Evolutionary conservation across 2,329 filamentous ascomycete species (phyloP).

Genomic region (Sporothrix brasiliensis): DNA sequence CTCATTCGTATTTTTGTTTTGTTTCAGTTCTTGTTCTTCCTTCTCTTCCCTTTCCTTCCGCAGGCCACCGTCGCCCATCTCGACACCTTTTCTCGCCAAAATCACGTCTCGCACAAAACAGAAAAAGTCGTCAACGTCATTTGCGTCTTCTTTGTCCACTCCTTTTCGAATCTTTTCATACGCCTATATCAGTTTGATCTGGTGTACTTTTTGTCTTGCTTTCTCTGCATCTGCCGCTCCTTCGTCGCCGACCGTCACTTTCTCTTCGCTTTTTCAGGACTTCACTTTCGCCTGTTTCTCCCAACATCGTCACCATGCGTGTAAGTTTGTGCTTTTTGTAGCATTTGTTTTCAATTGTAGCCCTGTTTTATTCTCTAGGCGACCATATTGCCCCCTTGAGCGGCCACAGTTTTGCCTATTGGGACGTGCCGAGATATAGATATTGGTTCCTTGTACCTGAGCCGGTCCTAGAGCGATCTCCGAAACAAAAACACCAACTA

Average conservation of each 20-base stretch:
- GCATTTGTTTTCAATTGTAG: not conserved
- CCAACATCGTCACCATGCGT: constrained; percentile 29
- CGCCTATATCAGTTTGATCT: not conserved
- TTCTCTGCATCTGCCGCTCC: constrained; percentile 3
- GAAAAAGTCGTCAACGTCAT: constrained; percentile 20
- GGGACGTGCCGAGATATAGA: constrained; percentile 1
- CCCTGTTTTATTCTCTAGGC: not conserved
- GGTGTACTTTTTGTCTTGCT: not conserved
- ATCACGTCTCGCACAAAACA: constrained; percentile 1
- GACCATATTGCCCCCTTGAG: not conserved
- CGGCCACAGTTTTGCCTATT: not conserved
- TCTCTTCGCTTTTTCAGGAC: not conserved
- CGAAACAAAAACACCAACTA: not conserved
- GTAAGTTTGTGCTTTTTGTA: constrained; percentile 23
- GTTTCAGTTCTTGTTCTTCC: not conserved
- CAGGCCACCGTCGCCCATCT: not conserved
- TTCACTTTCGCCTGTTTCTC: not conserved
- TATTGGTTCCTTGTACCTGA: constrained; percentile 3
- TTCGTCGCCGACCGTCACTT: not conserved
- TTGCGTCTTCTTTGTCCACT: constrained; percentile 8
- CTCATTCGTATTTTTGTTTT: not conserved
- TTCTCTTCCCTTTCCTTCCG: not conserved
- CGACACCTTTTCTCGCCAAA: constrained; percentile 2
- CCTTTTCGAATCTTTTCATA: not conserved
- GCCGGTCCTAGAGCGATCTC: not conserved